Evolutionary conservation across 805 yeast species (phyloP).

Genomic region (Saccharomycopsis vini): DNA sequence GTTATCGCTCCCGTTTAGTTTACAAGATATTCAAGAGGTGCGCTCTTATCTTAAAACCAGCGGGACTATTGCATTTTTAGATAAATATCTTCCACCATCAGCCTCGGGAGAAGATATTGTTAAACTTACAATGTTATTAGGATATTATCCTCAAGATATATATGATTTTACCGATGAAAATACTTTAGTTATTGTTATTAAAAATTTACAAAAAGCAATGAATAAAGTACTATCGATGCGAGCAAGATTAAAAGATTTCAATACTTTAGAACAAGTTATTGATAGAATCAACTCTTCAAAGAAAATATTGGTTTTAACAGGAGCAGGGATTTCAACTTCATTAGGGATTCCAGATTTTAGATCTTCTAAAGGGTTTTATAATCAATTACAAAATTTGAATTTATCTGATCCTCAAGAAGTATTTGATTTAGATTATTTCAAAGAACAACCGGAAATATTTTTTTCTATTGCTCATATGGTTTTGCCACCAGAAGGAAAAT

Average conservation of each 20-base stretch:
- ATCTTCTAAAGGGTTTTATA: slow-evolving; percentile 78
- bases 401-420: slow-evolving; percentile 86
- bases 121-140: slow-evolving; percentile 50
- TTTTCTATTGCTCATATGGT: slow-evolving; percentile 82
- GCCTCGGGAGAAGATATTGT: slow-evolving; percentile 52
- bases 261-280: slow-evolving; percentile 50
- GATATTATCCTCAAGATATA: slow-evolving; percentile 33
- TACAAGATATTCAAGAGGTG: slow-evolving; percentile 37
- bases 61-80: slow-evolving; percentile 55
- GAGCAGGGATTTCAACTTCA: slow-evolving; percentile 89
- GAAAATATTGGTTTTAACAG: slow-evolving; percentile 69
- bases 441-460: slow-evolving; percentile 68
- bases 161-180: slow-evolving; percentile 28
- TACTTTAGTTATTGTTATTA: slow-evolving; percentile 38
- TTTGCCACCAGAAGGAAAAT: slow-evolving; percentile 60
- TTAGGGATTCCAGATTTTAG: slow-evolving; percentile 90
- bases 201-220: slow-evolving; percentile 54
- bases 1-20: slow-evolving; percentile 28
- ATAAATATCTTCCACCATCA: slow-evolving; percentile 49
- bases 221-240: slow-evolving; percentile 51
- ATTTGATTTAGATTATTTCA: slow-evolving; percentile 64
- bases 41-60: slow-evolving; percentile 45
- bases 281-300: slow-evolving; percentile 44
- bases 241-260: slow-evolving; percentile 42
- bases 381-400: slow-evolving; percentile 57